These are phyloP conservation scores for Zymoseptoria passerinii DNA, from an alignment of 2,329 filamentous ascomycete species.

Conservation along the genomic window DNA sequence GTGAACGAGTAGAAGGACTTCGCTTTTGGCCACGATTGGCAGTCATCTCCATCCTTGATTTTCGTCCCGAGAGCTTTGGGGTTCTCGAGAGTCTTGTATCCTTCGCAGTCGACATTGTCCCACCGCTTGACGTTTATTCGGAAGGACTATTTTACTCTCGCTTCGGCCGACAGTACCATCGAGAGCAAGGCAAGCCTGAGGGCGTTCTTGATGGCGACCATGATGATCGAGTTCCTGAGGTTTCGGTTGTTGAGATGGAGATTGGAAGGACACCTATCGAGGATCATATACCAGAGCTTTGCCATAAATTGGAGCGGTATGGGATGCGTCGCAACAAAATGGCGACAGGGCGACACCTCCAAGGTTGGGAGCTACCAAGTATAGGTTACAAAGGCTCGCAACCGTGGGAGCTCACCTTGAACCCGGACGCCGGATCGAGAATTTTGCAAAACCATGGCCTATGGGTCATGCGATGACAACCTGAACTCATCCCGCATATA, in stretches of 20 bases:
- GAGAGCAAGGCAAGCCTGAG: not conserved
- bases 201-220: not conserved
- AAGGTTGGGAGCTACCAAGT: not conserved
- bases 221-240: not conserved
- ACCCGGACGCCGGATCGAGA: too few species aligned
- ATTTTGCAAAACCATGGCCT: too few species aligned
- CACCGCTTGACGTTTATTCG: not conserved
- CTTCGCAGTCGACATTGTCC: not conserved
- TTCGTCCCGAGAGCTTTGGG: not conserved
- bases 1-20: not conserved
- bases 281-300: not conserved
- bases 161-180: not conserved
- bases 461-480: too few species aligned
- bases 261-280: not conserved
- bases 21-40: not conserved
- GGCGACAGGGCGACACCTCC: not conserved
- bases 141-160: not conserved
- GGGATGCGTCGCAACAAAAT: not conserved
- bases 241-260: not conserved
- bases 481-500: too few species aligned
- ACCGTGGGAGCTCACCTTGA: too few species aligned
- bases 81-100: not conserved
- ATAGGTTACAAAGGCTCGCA: too few species aligned
- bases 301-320: not conserved
- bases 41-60: not conserved